These are phyloP conservation scores for Saturnispora sanitii DNA, from an alignment of 805 yeast genomes.

Conservation along the genomic window DNA sequence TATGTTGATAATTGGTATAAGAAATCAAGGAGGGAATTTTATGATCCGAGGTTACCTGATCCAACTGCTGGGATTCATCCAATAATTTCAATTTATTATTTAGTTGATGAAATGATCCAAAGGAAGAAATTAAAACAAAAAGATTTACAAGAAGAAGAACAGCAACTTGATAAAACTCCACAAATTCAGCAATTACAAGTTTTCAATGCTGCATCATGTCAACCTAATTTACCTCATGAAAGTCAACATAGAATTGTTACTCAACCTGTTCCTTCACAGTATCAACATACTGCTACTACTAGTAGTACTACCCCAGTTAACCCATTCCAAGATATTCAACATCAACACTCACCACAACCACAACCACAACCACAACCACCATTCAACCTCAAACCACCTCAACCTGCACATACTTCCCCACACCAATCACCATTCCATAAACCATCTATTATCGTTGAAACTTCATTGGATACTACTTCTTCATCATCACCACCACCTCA, in stretches of 20 bases:
- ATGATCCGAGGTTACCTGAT: conserved; percentile 37
- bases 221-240: conserved; percentile 13
- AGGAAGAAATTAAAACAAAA: conserved; percentile 35
- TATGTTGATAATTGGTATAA: conserved; percentile 57
- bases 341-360: conserved; percentile 15
- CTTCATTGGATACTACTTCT: conserved; percentile 1
- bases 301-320: conserved; percentile 5
- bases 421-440: conserved; percentile 17
- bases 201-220: conserved; percentile 12
- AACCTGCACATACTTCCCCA: conserved; percentile 35
- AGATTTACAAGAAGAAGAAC: conserved; percentile 41
- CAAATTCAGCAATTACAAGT: conserved; percentile 11
- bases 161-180: conserved; percentile 8
- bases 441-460: conserved; percentile 10
- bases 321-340: conserved; percentile 8
- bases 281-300: conserved; percentile 10
- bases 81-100: conserved; percentile 70
- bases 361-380: conserved; percentile 31
- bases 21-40: conserved; percentile 22
- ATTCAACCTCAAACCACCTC: conserved; percentile 13
- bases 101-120: conserved; percentile 75
- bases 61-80: conserved; percentile 90
- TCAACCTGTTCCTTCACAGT: conserved; percentile 20
- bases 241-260: conserved; percentile 17
- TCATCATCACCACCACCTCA: conserved; percentile 16